phyloP scores from a whole-genome alignment of 768 basidiomycete species.

The Hericium erinaceus region DNA sequence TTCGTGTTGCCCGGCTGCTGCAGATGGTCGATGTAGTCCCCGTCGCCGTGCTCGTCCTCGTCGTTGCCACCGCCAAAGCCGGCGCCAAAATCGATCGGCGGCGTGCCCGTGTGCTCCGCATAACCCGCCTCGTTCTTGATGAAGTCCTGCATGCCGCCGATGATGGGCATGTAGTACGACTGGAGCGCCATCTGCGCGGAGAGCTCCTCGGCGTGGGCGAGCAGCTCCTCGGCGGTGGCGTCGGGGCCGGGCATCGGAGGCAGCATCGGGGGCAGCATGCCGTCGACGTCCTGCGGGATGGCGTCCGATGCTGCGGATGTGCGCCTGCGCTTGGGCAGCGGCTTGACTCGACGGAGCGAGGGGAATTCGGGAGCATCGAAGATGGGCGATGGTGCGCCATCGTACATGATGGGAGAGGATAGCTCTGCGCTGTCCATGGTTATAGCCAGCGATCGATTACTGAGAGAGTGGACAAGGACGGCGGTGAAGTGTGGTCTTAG shows the following conservation, averaged over 20 bases:
- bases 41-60: conserved; percentile 48
- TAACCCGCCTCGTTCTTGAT: conserved; percentile 17
- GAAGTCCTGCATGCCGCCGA: conserved; percentile 39
- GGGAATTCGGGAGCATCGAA: conserved; percentile 62
- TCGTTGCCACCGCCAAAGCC: conserved; percentile 13
- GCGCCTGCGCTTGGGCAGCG: conserved; percentile 68
- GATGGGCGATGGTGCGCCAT: conserved; percentile 36
- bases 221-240: conserved; percentile 46
- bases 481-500: background rate
- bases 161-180: conserved; percentile 54
- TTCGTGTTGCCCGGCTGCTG: conserved; percentile 79
- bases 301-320: conserved; percentile 24
- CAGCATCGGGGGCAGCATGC: conserved; percentile 19
- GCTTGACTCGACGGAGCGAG: conserved; percentile 58
- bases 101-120: conserved; percentile 9
- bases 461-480: background rate
- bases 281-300: background rate
- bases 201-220: conserved; percentile 46
- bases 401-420: background rate
- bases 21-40: conserved; percentile 58
- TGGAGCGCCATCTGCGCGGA: conserved; percentile 53
- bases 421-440: background rate
- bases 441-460: background rate
- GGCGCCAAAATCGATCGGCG: conserved; percentile 19
- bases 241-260: conserved; percentile 31